Base-by-base conservation (phyloP, 768 basidiomycete species). In the Inosperma sp. region DNA sequence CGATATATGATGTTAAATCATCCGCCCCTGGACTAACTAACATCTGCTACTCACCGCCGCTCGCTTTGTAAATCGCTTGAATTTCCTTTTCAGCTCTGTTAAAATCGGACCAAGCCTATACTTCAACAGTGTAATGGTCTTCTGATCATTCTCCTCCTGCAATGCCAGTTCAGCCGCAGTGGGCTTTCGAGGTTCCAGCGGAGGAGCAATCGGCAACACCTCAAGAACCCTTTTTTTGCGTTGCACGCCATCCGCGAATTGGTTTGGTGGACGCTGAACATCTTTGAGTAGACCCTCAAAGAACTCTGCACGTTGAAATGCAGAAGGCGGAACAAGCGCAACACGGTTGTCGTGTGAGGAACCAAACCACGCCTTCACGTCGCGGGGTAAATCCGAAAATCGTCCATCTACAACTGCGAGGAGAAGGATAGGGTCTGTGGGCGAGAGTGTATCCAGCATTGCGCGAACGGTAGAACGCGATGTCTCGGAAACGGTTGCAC, bases 341-440 rank as follows among this genome's bases (percentile, higher is more conserved):
- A 97, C 74, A 14, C 88, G 83, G 58, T 86, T 92, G 35, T 87
- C 84, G 34, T 79, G 78, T 7, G 77, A 76, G 2, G 78, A 72
- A 0, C 95, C 96, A 59, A 99, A 99, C 95, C 96, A 98, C 4
- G 79, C 74, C 39, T 83, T 80, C 17, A 98, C 91, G 57, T 98
- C 96, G 2, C 68, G 65, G 0, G 93, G 92, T 0, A 98, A 71
- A 4, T 80, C 73, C 4, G 73, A 61, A 60, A 88, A 83, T 0
- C 74, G 62, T 1, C 88, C 92, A 52, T 98, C 94, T 14, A 91
- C 84, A 17, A 98, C 76, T 9, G 90, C 94, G 8, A 99, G 78
- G 4, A 98, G 73, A 10, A 99, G 79, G n/a, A 99, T 80, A 3
- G 94, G 95, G 61, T 98, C 96, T 0, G 88, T 88, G 0, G 96